A percentile compares a stretch with the other conserved stretches of the same genome.
phyloP scores from a whole-genome alignment of 306 rosid species.

The Casuarina cunninghamiana region DNA sequence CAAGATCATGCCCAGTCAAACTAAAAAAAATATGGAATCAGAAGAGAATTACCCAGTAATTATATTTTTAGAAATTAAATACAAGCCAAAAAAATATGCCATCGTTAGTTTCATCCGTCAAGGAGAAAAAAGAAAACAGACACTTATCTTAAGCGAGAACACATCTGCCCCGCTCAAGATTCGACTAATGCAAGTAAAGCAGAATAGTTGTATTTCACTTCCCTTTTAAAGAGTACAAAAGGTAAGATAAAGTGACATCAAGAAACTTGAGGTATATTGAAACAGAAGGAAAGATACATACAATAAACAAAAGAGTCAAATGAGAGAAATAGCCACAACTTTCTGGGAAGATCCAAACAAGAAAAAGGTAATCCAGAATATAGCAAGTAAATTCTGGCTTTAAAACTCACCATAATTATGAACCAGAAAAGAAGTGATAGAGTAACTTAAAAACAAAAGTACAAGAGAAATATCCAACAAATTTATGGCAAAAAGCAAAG shows the following conservation, averaged over 20 bases:
- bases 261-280: neutral
- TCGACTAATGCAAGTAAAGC: neutral
- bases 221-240: neutral
- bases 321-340: too few relatives aligned
- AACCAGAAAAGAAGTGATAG: too few relatives aligned
- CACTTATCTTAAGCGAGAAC: neutral
- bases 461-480: too few relatives aligned
- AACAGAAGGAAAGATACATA: neutral
- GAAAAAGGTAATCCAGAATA: too few relatives aligned
- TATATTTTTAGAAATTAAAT: neutral
- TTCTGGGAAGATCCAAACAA: too few relatives aligned
- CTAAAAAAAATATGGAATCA: neutral
- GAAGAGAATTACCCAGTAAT: neutral
- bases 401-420: too few relatives aligned
- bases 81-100: neutral
- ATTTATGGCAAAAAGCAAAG: too few relatives aligned
- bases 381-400: too few relatives aligned
- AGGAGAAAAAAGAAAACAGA: neutral
- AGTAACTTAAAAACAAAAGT: too few relatives aligned
- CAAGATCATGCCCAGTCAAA: slow-evolving; percentile 5
- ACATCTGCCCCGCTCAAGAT: neutral
- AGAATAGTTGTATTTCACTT: neutral
- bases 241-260: neutral
- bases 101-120: neutral
- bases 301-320: too few relatives aligned